A percentile compares a stretch with the other conserved stretches of the same genome.
phyloP scores from a whole-genome alignment of 257 asterid genomes.

The Solanum gandarillasii region DNA sequence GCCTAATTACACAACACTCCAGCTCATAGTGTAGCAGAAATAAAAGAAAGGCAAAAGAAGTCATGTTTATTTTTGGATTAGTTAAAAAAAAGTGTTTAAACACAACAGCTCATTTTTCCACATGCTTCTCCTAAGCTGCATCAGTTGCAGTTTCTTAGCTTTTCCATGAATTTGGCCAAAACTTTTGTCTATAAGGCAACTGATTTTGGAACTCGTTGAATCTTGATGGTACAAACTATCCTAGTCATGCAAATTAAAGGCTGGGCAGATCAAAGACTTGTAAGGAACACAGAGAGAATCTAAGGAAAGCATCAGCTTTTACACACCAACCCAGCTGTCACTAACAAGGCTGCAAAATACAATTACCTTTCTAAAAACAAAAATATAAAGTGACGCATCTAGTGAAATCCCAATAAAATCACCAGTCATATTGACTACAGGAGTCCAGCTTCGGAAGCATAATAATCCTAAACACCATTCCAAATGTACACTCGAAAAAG shows the following conservation, averaged over 20 bases:
- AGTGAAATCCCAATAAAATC: background rate
- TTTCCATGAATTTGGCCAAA: background rate
- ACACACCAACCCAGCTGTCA: background rate
- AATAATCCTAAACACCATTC: background rate
- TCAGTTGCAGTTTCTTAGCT: background rate
- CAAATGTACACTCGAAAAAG: background rate
- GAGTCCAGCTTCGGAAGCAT: background rate
- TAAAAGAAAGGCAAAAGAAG: background rate
- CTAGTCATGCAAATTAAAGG: background rate
- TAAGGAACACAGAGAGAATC: background rate
- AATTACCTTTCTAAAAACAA: background rate
- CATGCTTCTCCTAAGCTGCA: background rate
- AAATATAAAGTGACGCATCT: background rate
- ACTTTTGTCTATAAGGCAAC: background rate
- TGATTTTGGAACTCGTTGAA: background rate
- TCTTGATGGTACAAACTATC: background rate
- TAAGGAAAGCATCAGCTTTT: background rate
- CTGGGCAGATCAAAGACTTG: background rate
- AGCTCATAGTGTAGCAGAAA: background rate
- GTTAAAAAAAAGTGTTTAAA: background rate
- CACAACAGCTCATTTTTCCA: background rate
- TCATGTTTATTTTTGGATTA: background rate
- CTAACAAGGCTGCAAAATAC: background rate
- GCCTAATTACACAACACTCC: background rate
- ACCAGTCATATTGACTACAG: background rate